Conservation (phyloP, 2,329 filamentous ascomycete genomes). For the Raffaelea ambrosiae region DNA sequence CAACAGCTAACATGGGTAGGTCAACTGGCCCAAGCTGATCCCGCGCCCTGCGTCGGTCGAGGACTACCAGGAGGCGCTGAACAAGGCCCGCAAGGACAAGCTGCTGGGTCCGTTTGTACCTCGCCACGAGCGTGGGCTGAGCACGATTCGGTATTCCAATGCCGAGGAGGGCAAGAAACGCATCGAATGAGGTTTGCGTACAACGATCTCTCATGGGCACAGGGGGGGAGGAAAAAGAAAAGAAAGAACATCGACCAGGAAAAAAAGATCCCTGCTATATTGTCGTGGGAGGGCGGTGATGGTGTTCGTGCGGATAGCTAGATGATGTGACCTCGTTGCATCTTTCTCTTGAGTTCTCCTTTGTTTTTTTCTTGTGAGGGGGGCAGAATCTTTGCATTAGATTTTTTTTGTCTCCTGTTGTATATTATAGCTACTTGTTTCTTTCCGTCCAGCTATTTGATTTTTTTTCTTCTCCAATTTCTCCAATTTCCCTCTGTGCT, state of each 20-base stretch:
- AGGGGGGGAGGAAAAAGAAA: neutral
- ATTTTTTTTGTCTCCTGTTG: neutral
- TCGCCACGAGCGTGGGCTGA: constrained; percentile 72
- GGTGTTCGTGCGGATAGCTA: too few species aligned
- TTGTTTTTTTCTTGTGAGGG: too few species aligned
- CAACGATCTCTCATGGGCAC: neutral
- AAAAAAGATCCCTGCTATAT: neutral
- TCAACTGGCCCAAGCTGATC: constrained; percentile 97
- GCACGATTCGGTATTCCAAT: constrained; percentile 71
- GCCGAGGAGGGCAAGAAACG: constrained; percentile 98
- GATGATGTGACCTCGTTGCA: too few species aligned
- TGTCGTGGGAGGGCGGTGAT: too few species aligned
- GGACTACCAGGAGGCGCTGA: constrained; percentile 79
- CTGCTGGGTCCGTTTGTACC: constrained; percentile 69
- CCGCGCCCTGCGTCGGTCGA: constrained; percentile 79
- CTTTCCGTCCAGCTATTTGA: neutral
- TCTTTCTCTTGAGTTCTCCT: too few species aligned
- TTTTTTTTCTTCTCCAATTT: neutral
- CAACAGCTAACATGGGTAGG: constrained; percentile 42
- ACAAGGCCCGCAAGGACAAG: constrained; percentile 72
- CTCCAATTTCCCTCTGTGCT: neutral
- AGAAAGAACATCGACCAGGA: neutral
- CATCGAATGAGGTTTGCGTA: constrained; percentile 55
- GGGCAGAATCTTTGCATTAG: neutral
- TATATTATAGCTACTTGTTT: too few species aligned